Conservation (phyloP, 768 basidiomycete genomes). For the Leccinum arenicola region DNA sequence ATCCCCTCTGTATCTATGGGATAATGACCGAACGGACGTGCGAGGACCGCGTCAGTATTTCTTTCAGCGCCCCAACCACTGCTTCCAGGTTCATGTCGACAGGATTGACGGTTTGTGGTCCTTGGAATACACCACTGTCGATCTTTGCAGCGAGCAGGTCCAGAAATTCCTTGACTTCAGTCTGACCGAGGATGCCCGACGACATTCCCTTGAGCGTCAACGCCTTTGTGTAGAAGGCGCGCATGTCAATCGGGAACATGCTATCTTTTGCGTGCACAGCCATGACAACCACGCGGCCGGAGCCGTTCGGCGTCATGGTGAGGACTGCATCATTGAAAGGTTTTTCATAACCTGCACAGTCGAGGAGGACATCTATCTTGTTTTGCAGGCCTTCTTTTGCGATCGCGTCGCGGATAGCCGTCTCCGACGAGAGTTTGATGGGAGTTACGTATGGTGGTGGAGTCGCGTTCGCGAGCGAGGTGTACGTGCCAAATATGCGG, state of each 20-base stretch:
- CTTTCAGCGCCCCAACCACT: slow-evolving; percentile 22
- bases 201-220: slow-evolving; percentile 32
- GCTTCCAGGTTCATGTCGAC: slow-evolving; percentile 22
- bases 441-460: slow-evolving; percentile 31
- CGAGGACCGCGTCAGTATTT: slow-evolving; percentile 27
- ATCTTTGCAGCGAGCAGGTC: slow-evolving; percentile 31
- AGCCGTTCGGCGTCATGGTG: slow-evolving; percentile 32
- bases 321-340: slow-evolving; percentile 34
- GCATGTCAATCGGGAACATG: slow-evolving; percentile 30
- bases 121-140: slow-evolving; percentile 26
- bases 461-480: slow-evolving; percentile 24
- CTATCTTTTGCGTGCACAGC: slow-evolving; percentile 34
- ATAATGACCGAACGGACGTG: slow-evolving; percentile 30
- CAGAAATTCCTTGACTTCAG: slow-evolving; percentile 27
- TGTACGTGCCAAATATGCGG: slow-evolving; percentile 34
- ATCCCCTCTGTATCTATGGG: slow-evolving; percentile 9
- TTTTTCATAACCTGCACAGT: slow-evolving; percentile 33
- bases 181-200: slow-evolving; percentile 23
- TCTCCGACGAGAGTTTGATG: slow-evolving; percentile 30
- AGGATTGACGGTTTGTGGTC: slow-evolving; percentile 24
- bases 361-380: slow-evolving; percentile 33
- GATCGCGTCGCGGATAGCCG: slow-evolving; percentile 31
- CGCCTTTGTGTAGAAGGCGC: slow-evolving; percentile 31
- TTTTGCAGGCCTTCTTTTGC: slow-evolving; percentile 24
- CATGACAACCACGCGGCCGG: slow-evolving; percentile 35